Evolutionary conservation across 2,329 filamentous ascomycete genomes (phyloP).

Genomic region (Fusarium setosum): DNA sequence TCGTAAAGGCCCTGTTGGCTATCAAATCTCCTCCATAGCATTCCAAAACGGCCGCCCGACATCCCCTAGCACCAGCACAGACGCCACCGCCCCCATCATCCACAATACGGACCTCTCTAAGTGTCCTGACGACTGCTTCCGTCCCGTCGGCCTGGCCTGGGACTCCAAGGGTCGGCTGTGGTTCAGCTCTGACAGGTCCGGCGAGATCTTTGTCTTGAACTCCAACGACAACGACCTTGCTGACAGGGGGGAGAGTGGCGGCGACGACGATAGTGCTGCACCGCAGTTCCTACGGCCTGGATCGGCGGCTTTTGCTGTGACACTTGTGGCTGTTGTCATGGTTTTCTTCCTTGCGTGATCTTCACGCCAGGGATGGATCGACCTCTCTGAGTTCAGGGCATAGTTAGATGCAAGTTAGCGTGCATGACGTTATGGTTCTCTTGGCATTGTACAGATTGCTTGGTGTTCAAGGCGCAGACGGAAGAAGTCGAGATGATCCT

Average conservation of each 20-base stretch:
- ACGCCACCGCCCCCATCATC: constrained; percentile 64
- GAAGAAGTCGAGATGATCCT: not conserved
- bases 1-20: constrained; percentile 57
- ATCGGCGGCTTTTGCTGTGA: constrained; percentile 38
- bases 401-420: not conserved
- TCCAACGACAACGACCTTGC: constrained; percentile 3
- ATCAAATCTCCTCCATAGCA: constrained; percentile 55
- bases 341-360: constrained; percentile 44
- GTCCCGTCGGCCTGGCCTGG: constrained; percentile 69
- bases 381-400: not conserved
- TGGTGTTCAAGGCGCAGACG: not conserved
- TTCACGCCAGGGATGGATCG: not conserved
- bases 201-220: constrained; percentile 71
- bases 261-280: constrained; percentile 28
- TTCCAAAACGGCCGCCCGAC: constrained; percentile 58
- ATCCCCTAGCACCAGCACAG: constrained; percentile 54
- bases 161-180: constrained; percentile 66
- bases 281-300: constrained; percentile 34
- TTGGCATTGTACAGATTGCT: not conserved
- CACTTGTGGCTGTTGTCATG: constrained; percentile 42
- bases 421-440: not conserved
- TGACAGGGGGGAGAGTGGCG: constrained; percentile 9
- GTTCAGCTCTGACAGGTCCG: constrained; percentile 71
- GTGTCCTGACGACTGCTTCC: constrained; percentile 70
- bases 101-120: constrained; percentile 62